Conservation (phyloP, 2,329 filamentous ascomycete genomes). For the Aspergillus sp. region DNA sequence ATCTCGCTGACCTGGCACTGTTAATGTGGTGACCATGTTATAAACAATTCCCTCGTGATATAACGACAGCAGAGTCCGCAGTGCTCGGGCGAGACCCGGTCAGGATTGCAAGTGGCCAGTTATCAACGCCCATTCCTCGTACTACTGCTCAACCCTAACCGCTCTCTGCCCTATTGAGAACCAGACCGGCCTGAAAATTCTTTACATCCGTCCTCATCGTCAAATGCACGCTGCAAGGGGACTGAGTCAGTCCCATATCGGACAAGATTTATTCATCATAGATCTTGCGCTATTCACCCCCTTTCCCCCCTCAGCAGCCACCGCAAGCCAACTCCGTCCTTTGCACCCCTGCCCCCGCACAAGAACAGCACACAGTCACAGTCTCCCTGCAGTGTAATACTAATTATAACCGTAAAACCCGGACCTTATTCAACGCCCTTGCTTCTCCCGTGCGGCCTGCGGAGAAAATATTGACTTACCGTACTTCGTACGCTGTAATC, state of each 20-base stretch:
- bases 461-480: neutral
- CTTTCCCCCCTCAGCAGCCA: neutral
- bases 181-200: neutral
- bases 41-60: neutral
- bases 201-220: neutral
- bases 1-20: neutral
- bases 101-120: neutral
- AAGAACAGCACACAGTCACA: neutral
- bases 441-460: neutral
- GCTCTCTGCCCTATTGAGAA: neutral
- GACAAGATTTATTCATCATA: neutral
- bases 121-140: no score
- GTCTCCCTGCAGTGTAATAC: constrained; percentile 1
- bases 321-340: neutral
- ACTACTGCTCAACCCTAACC: neutral
- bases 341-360: neutral
- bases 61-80: neutral
- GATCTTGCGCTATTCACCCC: neutral
- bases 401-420: neutral
- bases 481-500: neutral
- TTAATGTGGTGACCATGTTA: neutral
- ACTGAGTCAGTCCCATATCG: neutral
- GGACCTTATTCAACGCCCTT: constrained; percentile 1
- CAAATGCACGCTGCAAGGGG: constrained; percentile 5
- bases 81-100: neutral